phyloP scores from a whole-genome alignment of 1,284 basidiomycete genomes.

The Leccinum griseonigrum region DNA sequence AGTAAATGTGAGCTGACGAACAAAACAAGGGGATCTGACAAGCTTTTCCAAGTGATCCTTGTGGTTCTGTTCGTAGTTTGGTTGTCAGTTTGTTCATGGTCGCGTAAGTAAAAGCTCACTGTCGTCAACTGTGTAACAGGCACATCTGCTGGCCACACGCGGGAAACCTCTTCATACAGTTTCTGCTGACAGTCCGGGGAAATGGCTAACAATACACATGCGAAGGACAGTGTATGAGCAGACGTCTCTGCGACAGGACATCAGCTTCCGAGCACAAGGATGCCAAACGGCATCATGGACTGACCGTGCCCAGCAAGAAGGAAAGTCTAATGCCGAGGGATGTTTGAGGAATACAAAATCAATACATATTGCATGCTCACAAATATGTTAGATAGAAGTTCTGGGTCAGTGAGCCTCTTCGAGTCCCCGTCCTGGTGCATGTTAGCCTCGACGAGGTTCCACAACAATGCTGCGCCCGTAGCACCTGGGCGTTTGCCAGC shows the following conservation, averaged over 20 bases:
- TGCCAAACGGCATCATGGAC: not conserved
- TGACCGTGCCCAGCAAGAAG: conserved; percentile 36
- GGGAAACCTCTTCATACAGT: conserved; percentile 39
- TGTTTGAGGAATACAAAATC: not conserved
- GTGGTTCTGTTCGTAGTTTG: conserved; percentile 28
- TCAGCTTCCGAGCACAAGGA: conserved; percentile 2
- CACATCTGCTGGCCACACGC: conserved; percentile 35
- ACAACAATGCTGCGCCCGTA: conserved; percentile 37
- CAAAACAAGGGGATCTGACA: conserved; percentile 17
- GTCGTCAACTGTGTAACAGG: conserved; percentile 20
- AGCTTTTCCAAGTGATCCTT: conserved; percentile 36
- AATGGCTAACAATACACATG: conserved; percentile 42
- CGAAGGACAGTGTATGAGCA: conserved; percentile 43
- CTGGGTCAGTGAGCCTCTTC: conserved; percentile 40
- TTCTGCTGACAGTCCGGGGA: conserved; percentile 44
- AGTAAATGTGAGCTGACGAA: not conserved
- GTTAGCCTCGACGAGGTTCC: conserved; percentile 46
- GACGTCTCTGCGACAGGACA: conserved; percentile 37
- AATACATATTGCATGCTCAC: conserved; percentile 26
- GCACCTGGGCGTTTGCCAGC: conserved; percentile 26
- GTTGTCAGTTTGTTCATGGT: not conserved
- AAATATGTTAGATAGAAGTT: conserved; percentile 45
- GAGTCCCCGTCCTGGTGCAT: conserved; percentile 34
- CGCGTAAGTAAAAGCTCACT: conserved; percentile 6
- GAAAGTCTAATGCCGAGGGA: conserved; percentile 31